Base-by-base conservation (phyloP, 2,329 filamentous ascomycete species). In the Chaetothyriales sp. region DNA sequence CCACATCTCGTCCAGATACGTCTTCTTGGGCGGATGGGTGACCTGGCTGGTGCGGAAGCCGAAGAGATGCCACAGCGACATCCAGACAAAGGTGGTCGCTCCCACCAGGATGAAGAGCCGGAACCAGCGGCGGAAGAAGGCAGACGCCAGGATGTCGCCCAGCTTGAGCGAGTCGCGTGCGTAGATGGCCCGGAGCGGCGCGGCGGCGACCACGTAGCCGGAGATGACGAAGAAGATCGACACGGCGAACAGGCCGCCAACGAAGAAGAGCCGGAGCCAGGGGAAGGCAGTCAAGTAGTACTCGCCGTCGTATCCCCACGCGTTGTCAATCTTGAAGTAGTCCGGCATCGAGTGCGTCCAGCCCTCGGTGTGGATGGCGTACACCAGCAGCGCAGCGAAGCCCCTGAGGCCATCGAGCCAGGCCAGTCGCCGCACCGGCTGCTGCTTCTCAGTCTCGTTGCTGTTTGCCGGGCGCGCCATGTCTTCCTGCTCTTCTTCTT, bases 361-460 rank as follows among this genome's bases (percentile, higher is more conserved):
- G 2, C 78, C 62, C 56, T 75, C 64, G 61, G 81, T 73, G 62
- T 82, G 78, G 49, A 81, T 76, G 56, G 73, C 69, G 63, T 83
- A 84, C n/a, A 84, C 81, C 28, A 83, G 62, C 28, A 84, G 71
- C 2, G 81, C 78, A 3, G 80, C 80, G 55, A 84, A 81, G 2
- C 81, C 81, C 61, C 81, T 69, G 8, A 84, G 66, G 15, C 81
- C 81, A 57, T 84, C 81, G 18, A 81, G 70, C 57, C 77, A 80
- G 19, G 77, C 77, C 3, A 78, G 80, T 22, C 68, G 66, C 5
- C 74, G 67, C 28, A 53, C 18, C 19, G 20, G 32, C 32, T 5
- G 26, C 43, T 22, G n/a, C 44, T 39, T 15, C 3, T 28, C 12
- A 39, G 26, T 20, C 39, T 52, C 26, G 9, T 8, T 19, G 43